Base-by-base conservation (phyloP, 306 rosid genomes). In the Malus fusca region DNA sequence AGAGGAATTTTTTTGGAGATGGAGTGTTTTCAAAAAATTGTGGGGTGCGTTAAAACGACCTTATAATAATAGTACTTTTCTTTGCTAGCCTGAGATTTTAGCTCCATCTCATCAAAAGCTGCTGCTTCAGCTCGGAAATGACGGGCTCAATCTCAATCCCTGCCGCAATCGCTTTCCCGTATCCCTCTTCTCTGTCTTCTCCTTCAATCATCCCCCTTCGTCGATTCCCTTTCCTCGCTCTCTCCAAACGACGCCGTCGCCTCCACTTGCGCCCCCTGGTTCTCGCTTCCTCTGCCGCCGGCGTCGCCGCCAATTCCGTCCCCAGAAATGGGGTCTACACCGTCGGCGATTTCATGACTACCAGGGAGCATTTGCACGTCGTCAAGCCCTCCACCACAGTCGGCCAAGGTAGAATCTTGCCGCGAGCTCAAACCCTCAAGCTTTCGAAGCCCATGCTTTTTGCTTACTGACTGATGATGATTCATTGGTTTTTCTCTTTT, bases 331-430 rank as follows among this genome's bases (percentile, higher is more conserved):
- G 86, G 79, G 72, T 81, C 62, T 89, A 84, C 53, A 89, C 80
- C 0, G 97, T 95, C 83, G 90, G 96, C 13, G 97, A 95, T 81
- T 90, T 95, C 85, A 95, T 95, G 99, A 90, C 99, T 15, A 87
- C 78, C 66, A 95, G 70, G 83, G 88, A 88, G 30, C 15, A 79
- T 61, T 82, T 95, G 55, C 86, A 81, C 23, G 97, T 87, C 72
- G 99, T 87, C 51, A 92, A 83, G 77, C 82, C 91, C 71, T 74
- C 93, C 59, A 90, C 97, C 6, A 88, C 92, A 60, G 97, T 92
- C 65, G 93, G 92, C 68, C 90, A 92, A 89, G 99, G 99, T 87
- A 70, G 79, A 25, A 5, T 25, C 44, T 44, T 78, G 30, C 8
- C 9, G 3, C 8, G 3, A 58, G 3, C 69, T 59, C 68, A 0